Base-by-base conservation (phyloP, 1,284 basidiomycete species). In the Meripilus lineatus region DNA sequence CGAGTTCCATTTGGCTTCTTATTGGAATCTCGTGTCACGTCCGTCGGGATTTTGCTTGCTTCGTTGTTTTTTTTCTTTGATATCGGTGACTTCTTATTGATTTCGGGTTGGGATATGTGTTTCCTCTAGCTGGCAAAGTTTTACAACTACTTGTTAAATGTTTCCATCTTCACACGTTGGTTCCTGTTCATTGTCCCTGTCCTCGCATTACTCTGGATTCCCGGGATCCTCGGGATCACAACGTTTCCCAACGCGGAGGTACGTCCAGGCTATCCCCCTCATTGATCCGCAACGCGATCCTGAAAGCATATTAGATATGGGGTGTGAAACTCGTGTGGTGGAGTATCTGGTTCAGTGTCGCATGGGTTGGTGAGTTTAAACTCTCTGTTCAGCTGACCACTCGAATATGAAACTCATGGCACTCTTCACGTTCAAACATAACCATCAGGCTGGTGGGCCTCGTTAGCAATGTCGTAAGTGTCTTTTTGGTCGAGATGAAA, bases 361-460 rank as follows among this genome's bases (percentile, higher is more conserved):
- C 79, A 23, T 93, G 90, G 90, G 75, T 66, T 61, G 79, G 79
- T 80, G 55, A 41, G 71, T 61, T 36, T 34, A 25, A 22, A 21
- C 26, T 24, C 32, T n/a, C 21, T 33, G 33, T 26, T 17, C 38
- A 18, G 21, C 30, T 38, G 42, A 32, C 23, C 40, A 41, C 37
- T 51, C 34, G 38, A 13, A 15, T 38, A 20, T 15, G 21, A 32
- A 32, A 23, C 15, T 22, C 34, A 32, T 24, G 11, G 46, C 45
- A 42, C 17, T 30, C 15, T 43, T 41, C n/a, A n/a, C n/a, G n/a
- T n/a, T n/a, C n/a, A n/a, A n/a, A n/a, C n/a, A n/a, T n/a, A n/a
- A n/a, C n/a, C n/a, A n/a, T 24, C 57, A 71, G 88, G 89, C 17
- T 94, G 90, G 88, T 95, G 91, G 91, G 78, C 66, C 32, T 70